phyloP scores from a whole-genome alignment of 148 eudicot genomes.

The Chenopodium formosanum region DNA sequence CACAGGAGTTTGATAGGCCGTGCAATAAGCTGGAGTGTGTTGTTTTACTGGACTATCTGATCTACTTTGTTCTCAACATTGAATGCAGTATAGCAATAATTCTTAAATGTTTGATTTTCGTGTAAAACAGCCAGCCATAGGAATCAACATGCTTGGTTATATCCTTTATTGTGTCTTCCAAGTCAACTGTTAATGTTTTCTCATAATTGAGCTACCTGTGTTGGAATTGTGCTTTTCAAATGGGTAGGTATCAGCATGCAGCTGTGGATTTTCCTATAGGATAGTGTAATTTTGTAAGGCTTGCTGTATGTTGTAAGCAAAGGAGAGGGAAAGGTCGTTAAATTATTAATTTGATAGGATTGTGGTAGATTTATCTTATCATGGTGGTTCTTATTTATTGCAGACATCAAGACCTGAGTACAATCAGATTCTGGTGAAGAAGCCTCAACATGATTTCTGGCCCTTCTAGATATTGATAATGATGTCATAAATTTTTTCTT shows the following conservation, averaged over 20 bases:
- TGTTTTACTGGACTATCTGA: background rate
- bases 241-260: background rate
- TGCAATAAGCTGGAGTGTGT: background rate
- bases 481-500: background rate
- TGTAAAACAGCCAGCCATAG: background rate
- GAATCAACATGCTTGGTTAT: background rate
- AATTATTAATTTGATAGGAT: background rate
- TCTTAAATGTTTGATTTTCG: background rate
- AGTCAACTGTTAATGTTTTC: background rate
- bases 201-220: background rate
- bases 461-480: constrained; percentile 35
- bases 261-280: background rate
- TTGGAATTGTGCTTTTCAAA: background rate
- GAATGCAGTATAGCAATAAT: background rate
- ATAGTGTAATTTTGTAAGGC: background rate
- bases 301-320: background rate
- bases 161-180: background rate
- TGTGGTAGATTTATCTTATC: background rate
- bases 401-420: constrained; percentile 87
- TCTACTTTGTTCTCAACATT: background rate
- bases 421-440: constrained; percentile 81
- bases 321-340: background rate
- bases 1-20: background rate
- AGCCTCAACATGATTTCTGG: constrained; percentile 72
- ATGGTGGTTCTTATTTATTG: constrained; percentile 7